Base-by-base conservation (phyloP, 1,284 basidiomycete genomes). In the Albatrellus sp. region DNA sequence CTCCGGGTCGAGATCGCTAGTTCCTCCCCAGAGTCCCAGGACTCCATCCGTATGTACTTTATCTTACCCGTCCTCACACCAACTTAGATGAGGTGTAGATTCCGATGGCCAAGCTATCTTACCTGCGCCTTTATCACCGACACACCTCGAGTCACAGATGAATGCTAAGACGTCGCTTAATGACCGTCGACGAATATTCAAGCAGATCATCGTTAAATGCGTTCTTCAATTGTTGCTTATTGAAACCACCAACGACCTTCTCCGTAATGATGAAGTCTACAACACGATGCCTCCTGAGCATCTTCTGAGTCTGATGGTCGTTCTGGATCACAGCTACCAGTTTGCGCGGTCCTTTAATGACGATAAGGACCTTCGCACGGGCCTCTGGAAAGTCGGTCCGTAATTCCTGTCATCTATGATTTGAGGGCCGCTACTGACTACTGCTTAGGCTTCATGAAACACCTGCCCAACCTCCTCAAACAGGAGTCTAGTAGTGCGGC, bases 191-290 rank as follows among this genome's bases (percentile, higher is more conserved):
- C 78, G 88, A 32, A 81, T 91, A 44, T 99, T 99, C 77, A 90
- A 93, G 61, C 94, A 98, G 64, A 98, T 99, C 62, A 98, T 99
- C 53, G 92, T 98, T 56, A 98, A 98, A 83, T 99, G 96, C 62
- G 96, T 99, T 24, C 75, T 99, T 30, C 96, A 99, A 59, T 68
- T 99, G 14, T 71, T 98, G 44, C 75, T 99, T 37, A 98, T 99
- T 56, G 96, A 99, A 66, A 98, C 91, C 14, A 94, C 92, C 6
- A 91, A 94, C 59, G 96, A 98, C 56, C 72, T 99, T 12, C 73
- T 99, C 32, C 87, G 91, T 48, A 96, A 94, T 57, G 74, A 89
- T 51, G 80, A 86, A 42, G 89, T 99, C 41, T 98, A 98, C 68
- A 75, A 73, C 43, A 90, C 88, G 3, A 98, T 99, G 55, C 96